Conservation (phyloP, 2,329 filamentous ascomycete species). For the Gaeumannomyces tritici region DNA sequence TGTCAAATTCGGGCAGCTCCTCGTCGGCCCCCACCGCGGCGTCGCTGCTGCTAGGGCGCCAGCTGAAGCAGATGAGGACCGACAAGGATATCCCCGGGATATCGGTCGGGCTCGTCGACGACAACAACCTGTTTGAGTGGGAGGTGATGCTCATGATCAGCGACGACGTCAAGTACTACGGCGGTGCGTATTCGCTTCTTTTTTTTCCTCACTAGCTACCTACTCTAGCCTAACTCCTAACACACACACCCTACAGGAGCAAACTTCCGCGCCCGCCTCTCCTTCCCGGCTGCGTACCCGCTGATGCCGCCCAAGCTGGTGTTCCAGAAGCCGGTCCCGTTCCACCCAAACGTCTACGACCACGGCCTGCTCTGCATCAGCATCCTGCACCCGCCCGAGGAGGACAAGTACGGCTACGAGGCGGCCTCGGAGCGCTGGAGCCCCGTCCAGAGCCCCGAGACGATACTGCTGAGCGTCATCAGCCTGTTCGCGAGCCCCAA, state of each 20-base stretch:
- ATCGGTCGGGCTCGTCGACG: slow-evolving; percentile 78
- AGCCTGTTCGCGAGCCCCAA: slow-evolving; percentile 89
- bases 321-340: slow-evolving; percentile 73
- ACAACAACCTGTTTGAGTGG: slow-evolving; percentile 91
- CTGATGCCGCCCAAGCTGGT: slow-evolving; percentile 80
- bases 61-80: slow-evolving; percentile 89
- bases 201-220: neutral
- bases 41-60: slow-evolving; percentile 66
- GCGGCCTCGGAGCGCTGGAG: slow-evolving; percentile 83
- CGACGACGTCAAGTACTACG: slow-evolving; percentile 88
- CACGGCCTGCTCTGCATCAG: slow-evolving; percentile 90
- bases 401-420: slow-evolving; percentile 93
- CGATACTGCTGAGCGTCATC: slow-evolving; percentile 85
- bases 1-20: slow-evolving; percentile 3
- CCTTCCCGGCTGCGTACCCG: slow-evolving; percentile 80
- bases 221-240: neutral
- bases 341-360: slow-evolving; percentile 91
- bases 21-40: slow-evolving; percentile 33
- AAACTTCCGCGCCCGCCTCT: slow-evolving; percentile 79
- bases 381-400: slow-evolving; percentile 89
- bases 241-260: slow-evolving; percentile 50
- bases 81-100: slow-evolving; percentile 90
- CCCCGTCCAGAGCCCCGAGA: slow-evolving; percentile 90
- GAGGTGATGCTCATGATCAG: slow-evolving; percentile 98
- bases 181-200: slow-evolving; percentile 47